Base-by-base conservation (phyloP, 139 green algal genomes). In the Spirogloea muscicola region DNA sequence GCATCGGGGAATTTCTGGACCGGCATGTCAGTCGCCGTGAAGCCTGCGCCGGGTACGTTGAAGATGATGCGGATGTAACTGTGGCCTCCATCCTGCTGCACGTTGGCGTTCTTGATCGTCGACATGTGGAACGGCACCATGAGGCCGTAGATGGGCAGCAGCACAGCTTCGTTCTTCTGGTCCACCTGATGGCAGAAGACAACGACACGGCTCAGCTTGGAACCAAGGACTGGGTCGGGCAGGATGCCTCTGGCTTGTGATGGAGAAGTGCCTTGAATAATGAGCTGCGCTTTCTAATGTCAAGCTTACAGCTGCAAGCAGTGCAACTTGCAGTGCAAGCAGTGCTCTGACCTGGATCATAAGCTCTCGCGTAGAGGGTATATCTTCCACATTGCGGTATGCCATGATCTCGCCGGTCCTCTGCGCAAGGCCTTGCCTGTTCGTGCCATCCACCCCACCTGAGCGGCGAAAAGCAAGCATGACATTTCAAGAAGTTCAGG, bases 61-160 rank as follows among this genome's bases (percentile, higher is more conserved):
- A 99, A 96, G 74, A 91, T 96, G 74, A 99, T 87, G 57, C 95
- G 91, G 27, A 99, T 91, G 82, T 88, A 89, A 9, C 86, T 79
- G 55, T 88, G 79, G 37, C 89, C 89, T 44, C 82, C 79, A 61
- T 97, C 93, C 80, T 92, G 76, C 46, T 69, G 51, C 74, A 84
- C 88, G 9, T 76, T 90, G 0, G 93, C 90, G 37, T 89, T 93
- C 76, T 94, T 93, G 43, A 99, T 80, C 3, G 88, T 94, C 21
- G 91, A 89, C 79, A 98, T 93, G 86, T 99, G 95, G 78, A 99
- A 96, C 42, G 95, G 95, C 61, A 98, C 92, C 65, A 97, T 72
- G 49, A 95, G 74, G 42, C 95, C 95, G 74, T 96, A 96, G 68
- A 99, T 93, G 48, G 95, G 95, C 74, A 98, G 77, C 51, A 99